A percentile compares a stretch with the other conserved stretches of the same genome.
Conservation (phyloP, 139 green algal species). For the Zygnema circumcarinatum region DNA sequence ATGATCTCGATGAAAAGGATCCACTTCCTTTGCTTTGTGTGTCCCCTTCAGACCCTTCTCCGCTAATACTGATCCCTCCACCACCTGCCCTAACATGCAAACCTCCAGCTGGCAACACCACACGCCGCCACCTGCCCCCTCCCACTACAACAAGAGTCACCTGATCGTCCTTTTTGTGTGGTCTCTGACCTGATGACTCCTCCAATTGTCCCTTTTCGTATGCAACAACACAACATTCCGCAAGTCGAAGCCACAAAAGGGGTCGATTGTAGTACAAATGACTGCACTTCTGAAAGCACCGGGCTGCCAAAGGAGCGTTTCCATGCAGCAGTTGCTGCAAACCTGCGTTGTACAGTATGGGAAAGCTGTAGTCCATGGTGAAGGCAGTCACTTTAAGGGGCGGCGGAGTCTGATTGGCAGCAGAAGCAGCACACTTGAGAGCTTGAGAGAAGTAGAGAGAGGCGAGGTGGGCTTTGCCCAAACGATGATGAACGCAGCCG, state of each 20-base stretch:
- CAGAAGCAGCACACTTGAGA: not conserved
- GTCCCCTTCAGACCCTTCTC: not conserved
- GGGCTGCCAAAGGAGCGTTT: constrained; percentile 12
- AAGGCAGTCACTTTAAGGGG: not conserved
- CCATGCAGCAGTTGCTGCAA: constrained; percentile 50
- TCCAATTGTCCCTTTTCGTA: not conserved
- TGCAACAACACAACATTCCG: constrained; percentile 50
- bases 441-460: constrained; percentile 50
- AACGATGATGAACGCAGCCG: constrained; percentile 40
- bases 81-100: not conserved
- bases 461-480: constrained; percentile 52
- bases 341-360: constrained; percentile 48
- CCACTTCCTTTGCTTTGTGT: not conserved
- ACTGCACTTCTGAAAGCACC: constrained; percentile 52
- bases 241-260: constrained; percentile 58
- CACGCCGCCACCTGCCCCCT: constrained; percentile 21
- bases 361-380: not conserved
- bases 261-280: constrained; percentile 30
- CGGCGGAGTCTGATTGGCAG: not conserved
- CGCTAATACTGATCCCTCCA: not conserved
- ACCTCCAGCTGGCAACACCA: not conserved
- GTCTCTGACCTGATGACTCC: not conserved
- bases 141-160: constrained; percentile 3
- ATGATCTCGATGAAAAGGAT: not conserved
- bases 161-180: not conserved